Conservation (phyloP, 75 land plant species). For the Pinus tabuliformis region DNA sequence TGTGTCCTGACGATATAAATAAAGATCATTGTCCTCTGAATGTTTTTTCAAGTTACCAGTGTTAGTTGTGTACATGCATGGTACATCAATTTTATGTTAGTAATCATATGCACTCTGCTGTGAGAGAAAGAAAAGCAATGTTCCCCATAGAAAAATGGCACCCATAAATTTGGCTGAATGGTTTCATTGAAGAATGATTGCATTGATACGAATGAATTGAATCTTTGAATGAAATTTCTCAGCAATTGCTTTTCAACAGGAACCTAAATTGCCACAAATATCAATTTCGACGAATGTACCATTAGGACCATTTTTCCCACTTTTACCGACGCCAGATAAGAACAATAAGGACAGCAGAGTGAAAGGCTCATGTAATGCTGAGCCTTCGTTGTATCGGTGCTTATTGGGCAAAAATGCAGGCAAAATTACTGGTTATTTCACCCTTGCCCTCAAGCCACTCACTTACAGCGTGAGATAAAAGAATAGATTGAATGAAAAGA, state of each 20-base stretch:
- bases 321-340: not conserved
- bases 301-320: constrained; percentile 1
- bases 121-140: not conserved
- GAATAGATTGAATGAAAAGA: constrained; percentile 4
- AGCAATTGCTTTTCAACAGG: constrained; percentile 1
- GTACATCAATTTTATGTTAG: not conserved
- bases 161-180: not conserved
- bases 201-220: constrained; percentile 4
- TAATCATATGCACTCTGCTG: constrained; percentile 1
- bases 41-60: not conserved
- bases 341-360: not conserved
- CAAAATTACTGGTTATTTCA: not conserved
- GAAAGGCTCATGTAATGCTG: constrained; percentile 13
- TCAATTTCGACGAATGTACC: not conserved
- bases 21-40: no score
- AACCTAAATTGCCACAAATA: constrained; percentile 3
- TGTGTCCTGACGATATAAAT: no score
- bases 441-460: not conserved
- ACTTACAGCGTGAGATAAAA: constrained; percentile 1
- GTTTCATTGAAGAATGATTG: not conserved
- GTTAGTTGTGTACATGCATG: not conserved
- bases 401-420: constrained; percentile 7
- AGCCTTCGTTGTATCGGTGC: constrained; percentile 1
- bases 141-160: not conserved
- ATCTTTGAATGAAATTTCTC: constrained; percentile 6